Evolutionary conservation across 2,329 filamentous ascomycete species (phyloP).

Genomic region (Penicillium sp.): DNA sequence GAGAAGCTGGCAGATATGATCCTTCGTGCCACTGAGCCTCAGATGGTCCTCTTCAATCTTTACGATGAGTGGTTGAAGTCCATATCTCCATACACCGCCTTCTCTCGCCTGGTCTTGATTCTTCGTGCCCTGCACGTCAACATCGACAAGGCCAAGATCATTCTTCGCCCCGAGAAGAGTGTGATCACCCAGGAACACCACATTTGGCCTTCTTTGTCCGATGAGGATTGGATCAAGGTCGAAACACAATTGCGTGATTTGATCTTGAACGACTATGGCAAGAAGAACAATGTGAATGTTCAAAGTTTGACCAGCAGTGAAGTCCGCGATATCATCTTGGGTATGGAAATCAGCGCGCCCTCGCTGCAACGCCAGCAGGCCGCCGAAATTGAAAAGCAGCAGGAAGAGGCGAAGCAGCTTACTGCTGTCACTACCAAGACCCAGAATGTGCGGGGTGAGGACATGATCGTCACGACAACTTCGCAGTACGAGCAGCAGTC

Average conservation of each 20-base stretch:
- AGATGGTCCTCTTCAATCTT: conserved; percentile 99
- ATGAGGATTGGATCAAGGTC: conserved; percentile 99
- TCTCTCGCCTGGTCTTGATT: conserved; percentile 92
- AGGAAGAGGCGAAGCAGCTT: conserved; percentile 93
- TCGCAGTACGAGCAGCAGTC: conserved; percentile 98
- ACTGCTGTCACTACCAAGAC: conserved; percentile 98
- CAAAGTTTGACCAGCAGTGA: conserved; percentile 95
- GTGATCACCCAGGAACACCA: conserved; percentile 98
- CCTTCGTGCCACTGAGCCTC: conserved; percentile 93
- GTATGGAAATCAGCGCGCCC: conserved; percentile 98
- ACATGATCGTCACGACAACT: conserved; percentile 97
- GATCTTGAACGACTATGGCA: conserved; percentile 97
- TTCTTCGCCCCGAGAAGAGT: conserved; percentile 93
- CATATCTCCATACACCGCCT: conserved; percentile 97
- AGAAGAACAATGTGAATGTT: conserved; percentile 99
- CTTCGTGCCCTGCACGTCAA: conserved; percentile 95
- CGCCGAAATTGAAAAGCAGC: conserved; percentile 98
- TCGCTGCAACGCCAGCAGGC: conserved; percentile 98
- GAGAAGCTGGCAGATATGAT: conserved; percentile 99
- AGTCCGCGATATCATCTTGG: conserved; percentile 96
- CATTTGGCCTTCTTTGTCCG: conserved; percentile 92
- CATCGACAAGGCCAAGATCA: conserved; percentile 95
- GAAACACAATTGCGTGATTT: conserved; percentile 93
- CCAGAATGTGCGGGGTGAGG: conserved; percentile 93
- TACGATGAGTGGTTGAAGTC: conserved; percentile 99